Percentiles rank a stretch among this genome's conserved stretches.
These are phyloP conservation scores for Clavispora vitiphila DNA, from an alignment of 805 yeast genomes.

Conservation along the genomic window DNA sequence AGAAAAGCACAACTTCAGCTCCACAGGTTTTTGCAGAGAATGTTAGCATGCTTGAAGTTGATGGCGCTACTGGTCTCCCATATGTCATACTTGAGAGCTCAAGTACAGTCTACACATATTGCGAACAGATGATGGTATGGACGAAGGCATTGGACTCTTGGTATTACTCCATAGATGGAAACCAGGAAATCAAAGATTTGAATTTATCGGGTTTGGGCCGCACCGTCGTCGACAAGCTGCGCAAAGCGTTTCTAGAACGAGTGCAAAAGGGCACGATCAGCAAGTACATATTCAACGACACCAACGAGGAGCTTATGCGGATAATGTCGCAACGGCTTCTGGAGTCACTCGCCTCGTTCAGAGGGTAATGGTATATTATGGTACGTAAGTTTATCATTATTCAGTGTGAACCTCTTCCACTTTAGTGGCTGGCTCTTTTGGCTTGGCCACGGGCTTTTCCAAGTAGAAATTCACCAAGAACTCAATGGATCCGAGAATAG, in stretches of 20 bases:
- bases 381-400: background rate
- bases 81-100: constrained; percentile 31
- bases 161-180: constrained; percentile 21
- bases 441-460: constrained; percentile 14
- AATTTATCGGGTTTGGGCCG: background rate
- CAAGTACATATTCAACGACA: constrained; percentile 8
- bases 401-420: background rate
- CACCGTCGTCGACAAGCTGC: constrained; percentile 2
- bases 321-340: constrained; percentile 10
- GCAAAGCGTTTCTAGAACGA: constrained; percentile 3
- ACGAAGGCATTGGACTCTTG: constrained; percentile 42
- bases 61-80: constrained; percentile 36
- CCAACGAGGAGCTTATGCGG: constrained; percentile 6
- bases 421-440: constrained; percentile 6
- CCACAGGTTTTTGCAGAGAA: constrained; percentile 6
- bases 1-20: background rate
- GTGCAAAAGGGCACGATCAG: constrained; percentile 6
- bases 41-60: constrained; percentile 25
- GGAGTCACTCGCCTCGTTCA: constrained; percentile 4
- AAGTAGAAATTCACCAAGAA: constrained; percentile 15
- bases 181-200: background rate
- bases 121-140: constrained; percentile 44
- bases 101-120: constrained; percentile 38
- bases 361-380: background rate
- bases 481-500: constrained; percentile 18